Evolutionary conservation across 257 asterid genomes (phyloP), one percentile per base, ranked within the genome.

Genomic region (Primulina huaijiensis): DNA sequence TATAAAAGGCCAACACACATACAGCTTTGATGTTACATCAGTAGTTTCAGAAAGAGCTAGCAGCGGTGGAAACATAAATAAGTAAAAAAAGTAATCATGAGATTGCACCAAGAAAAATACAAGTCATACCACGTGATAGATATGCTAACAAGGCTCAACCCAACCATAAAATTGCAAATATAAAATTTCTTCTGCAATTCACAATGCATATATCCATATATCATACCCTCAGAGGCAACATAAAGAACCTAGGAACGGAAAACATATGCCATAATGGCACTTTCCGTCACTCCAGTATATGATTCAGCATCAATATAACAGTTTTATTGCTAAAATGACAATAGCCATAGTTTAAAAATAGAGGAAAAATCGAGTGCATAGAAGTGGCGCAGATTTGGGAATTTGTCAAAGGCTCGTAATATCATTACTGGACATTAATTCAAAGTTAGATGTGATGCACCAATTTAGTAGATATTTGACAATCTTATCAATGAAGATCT

Each of bases 251-350:
- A 68, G 30, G 20, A 56, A 29, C 55, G 50, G 34, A 34, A 60
- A 46, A 23, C 6, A 27, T 64, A 16, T 53, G 23, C 3, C 29
- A 14, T 71, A 60, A 20, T 40, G 62, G 11, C 29, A 3, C 58
- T 27, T 68, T 11, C 5, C 3, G 35, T 21, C 66, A 37, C 59
- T 35, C 21, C 55, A 25, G 25, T 30, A 34, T 53, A 17, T 21
- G 71, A 63, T 53, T 2, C 29, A 74, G 29, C 20, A 56, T 46
- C 53, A 62, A 50, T 31, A 33, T 61, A 71, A 71, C 69, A 31
- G 43, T 62, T 71, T 46, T 38, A 16, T 6, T 25, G 52, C 16
- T 37, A 40, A 40, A 57, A 57, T 57, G 35, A 40, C 53, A 72
- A 59, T 25, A 33, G 34, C 59, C 35, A 67, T 5, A 0, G 23